Base-by-base conservation (phyloP, 768 basidiomycete species). In the Suillus subluteus region DNA sequence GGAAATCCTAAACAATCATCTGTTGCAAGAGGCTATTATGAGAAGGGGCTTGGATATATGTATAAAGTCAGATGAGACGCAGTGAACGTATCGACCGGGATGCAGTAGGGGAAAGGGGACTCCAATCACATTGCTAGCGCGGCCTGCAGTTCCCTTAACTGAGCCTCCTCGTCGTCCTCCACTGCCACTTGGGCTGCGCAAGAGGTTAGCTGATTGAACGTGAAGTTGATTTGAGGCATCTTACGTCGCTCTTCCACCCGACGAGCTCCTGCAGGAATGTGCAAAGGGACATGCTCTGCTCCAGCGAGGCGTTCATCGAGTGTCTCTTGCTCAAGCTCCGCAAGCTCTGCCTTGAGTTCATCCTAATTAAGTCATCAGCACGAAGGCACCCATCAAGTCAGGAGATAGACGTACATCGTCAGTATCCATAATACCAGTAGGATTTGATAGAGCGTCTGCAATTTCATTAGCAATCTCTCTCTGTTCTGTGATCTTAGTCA, bases 391-490 rank as follows among this genome's bases (percentile, higher is more conserved):
- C 12, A 46, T 13, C 40, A 52, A 64, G 46, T 59, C 63, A 67
- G 37, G 46, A 44, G 64, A 66, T 12, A 50, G 13, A 77, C 84
- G 69, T 72, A 93, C 96, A 74, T 96, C 94, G 77, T 96, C 95
- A 56, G 87, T 66, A 81, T 68, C 86, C 86, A 41, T 41, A 13
- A 59, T 82, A 63, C 83, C 82, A 38, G 83, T 72, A 32, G 92
- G 91, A 73, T 87, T 88, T 55, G 94, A 91, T 73, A 99, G 94
- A 62, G 91, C 87, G 15, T 94, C 91, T 63, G 91, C 91, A 69
- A 99, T 92, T 82, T 99, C 98, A 74, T 91, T 91, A 63, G 96
- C 95, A 69, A 97, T 83, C 62, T 95, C 94, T 75, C 94, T 89
- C 80, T 98, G 96, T 72, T 97, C 96, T 58, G 89, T 86, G 71